A percentile compares a stretch with the other conserved stretches of the same genome.
These are phyloP conservation scores for Somion occarium DNA, from an alignment of 1,284 basidiomycete genomes.

Conservation along the genomic window DNA sequence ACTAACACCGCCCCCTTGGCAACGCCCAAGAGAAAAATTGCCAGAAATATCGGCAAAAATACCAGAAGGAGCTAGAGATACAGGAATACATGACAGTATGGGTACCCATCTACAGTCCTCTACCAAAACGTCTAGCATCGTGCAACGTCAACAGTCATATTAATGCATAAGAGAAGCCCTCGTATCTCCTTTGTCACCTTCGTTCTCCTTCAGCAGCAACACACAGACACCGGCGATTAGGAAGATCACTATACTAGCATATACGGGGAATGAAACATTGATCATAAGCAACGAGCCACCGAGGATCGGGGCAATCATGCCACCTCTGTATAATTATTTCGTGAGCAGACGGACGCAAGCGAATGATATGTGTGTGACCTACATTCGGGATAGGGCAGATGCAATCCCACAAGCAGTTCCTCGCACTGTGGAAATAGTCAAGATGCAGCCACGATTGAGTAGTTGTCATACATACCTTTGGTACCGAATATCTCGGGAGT, in stretches of 20 bases:
- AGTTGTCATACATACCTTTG: conserved; percentile 40
- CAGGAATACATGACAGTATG: background rate
- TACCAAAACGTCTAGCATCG: too few species aligned
- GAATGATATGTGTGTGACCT: conserved; percentile 25
- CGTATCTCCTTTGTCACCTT: conserved; percentile 19
- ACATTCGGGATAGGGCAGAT: conserved; percentile 85
- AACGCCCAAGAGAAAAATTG: background rate
- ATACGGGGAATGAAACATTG: conserved; percentile 73
- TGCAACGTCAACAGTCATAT: background rate
- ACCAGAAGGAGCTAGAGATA: background rate
- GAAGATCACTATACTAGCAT: conserved; percentile 71
- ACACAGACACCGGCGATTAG: conserved; percentile 64
- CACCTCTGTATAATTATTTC: conserved; percentile 51
- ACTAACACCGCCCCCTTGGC: background rate
- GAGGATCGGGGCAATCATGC: conserved; percentile 85
- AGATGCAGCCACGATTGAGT: background rate
- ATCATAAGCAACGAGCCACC: conserved; percentile 80
- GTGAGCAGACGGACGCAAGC: conserved; percentile 6
- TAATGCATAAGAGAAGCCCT: background rate
- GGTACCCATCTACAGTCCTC: too few species aligned
- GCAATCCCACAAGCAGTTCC: conserved; percentile 92
- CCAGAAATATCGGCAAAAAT: background rate
- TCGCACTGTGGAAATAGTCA: conserved; percentile 44
- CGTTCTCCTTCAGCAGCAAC: conserved; percentile 46
- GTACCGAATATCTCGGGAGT: conserved; percentile 89